Evolutionary conservation across 768 basidiomycete species (phyloP).

Genomic region (Leccinum longicurvipes): DNA sequence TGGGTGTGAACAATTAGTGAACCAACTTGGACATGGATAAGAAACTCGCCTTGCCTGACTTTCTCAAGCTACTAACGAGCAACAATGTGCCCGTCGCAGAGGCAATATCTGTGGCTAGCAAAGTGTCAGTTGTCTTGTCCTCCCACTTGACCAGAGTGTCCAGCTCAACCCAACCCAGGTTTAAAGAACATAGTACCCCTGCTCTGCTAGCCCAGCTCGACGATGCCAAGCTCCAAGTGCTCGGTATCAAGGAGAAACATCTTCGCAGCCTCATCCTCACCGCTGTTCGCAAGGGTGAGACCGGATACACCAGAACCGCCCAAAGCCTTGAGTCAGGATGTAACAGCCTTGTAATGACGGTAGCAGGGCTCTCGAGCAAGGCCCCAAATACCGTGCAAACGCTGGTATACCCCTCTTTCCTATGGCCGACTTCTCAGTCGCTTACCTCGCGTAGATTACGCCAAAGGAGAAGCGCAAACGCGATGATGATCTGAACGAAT

Average conservation of each 20-base stretch:
- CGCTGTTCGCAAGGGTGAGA: slow-evolving; percentile 61
- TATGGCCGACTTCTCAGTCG: neutral
- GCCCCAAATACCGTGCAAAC: slow-evolving; percentile 25
- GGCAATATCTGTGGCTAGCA: slow-evolving; percentile 68
- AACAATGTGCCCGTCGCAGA: slow-evolving; percentile 56
- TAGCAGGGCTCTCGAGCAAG: slow-evolving; percentile 10
- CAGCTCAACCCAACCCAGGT: slow-evolving; percentile 43
- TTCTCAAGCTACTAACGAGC: slow-evolving; percentile 61
- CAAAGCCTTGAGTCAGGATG: slow-evolving; percentile 18
- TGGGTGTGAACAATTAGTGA: neutral
- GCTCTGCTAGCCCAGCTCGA: slow-evolving; percentile 54
- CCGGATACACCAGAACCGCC: slow-evolving; percentile 45
- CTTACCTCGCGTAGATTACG: slow-evolving; percentile 34
- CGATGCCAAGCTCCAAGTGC: slow-evolving; percentile 52
- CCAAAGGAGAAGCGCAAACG: slow-evolving; percentile 51
- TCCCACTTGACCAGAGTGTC: neutral
- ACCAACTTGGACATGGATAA: slow-evolving; percentile 23
- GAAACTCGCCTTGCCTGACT: slow-evolving; percentile 61
- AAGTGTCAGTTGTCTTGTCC: slow-evolving; percentile 48
- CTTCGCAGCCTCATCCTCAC: slow-evolving; percentile 56
- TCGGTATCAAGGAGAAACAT: slow-evolving; percentile 64
- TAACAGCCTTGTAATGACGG: neutral
- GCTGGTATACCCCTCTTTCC: slow-evolving; percentile 25
- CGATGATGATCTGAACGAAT: slow-evolving; percentile 49
- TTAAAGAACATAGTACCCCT: slow-evolving; percentile 66